These are phyloP conservation scores for Suillus luteus DNA, from an alignment of 768 basidiomycete species.

Conservation along the genomic window DNA sequence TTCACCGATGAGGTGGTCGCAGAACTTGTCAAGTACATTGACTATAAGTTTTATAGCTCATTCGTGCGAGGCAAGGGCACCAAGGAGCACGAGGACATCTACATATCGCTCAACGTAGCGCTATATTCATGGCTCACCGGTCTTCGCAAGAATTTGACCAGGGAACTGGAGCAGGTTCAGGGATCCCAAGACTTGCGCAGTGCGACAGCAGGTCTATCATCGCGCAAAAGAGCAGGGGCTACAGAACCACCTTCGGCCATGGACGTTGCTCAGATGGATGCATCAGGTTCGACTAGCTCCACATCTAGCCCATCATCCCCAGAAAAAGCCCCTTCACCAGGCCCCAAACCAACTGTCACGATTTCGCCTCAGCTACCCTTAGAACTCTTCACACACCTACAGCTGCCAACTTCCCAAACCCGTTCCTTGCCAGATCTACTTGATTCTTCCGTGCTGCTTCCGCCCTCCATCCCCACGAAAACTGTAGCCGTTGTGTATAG, in stretches of 20 bases:
- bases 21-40: constrained; percentile 43
- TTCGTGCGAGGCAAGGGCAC: constrained; percentile 58
- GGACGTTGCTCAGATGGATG: constrained; percentile 4
- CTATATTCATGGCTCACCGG: constrained; percentile 82
- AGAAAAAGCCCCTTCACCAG: not conserved
- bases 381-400: not conserved
- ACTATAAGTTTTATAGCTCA: constrained; percentile 73
- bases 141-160: constrained; percentile 70
- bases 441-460: not conserved
- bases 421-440: not conserved
- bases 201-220: constrained; percentile 33
- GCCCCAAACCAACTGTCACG: not conserved
- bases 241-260: not conserved
- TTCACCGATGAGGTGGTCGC: constrained; percentile 59
- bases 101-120: constrained; percentile 81
- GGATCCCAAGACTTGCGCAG: constrained; percentile 56
- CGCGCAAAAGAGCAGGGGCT: constrained; percentile 42
- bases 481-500: constrained; percentile 48
- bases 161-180: constrained; percentile 78
- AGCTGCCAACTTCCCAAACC: not conserved
- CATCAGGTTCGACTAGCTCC: not conserved
- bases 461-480: constrained; percentile 8
- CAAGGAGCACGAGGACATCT: constrained; percentile 72
- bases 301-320: not conserved
- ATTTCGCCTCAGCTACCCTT: not conserved